Conservation (phyloP, 768 basidiomycete genomes). For the Pleurotus sapidus region DNA sequence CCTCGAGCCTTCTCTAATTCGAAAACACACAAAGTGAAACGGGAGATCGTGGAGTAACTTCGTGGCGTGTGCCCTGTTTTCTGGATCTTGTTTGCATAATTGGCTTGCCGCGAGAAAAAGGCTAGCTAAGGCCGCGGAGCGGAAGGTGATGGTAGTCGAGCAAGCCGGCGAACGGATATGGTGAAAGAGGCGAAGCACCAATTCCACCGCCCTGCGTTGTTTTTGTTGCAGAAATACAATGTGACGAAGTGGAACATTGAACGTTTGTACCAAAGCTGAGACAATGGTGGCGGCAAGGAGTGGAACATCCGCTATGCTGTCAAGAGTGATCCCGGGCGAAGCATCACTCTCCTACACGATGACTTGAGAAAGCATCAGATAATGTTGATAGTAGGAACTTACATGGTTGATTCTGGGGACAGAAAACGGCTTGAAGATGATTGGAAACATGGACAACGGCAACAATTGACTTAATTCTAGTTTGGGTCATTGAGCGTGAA, state of each 20-base stretch:
- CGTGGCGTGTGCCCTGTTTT: slow-evolving; percentile 16
- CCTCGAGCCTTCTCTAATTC: slow-evolving; percentile 40
- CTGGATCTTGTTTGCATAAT: slow-evolving; percentile 22
- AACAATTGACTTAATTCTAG: background rate
- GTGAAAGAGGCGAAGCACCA: slow-evolving; percentile 38
- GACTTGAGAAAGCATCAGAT: background rate
- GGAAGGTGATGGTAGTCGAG: slow-evolving; percentile 24
- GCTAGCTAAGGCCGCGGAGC: slow-evolving; percentile 37
- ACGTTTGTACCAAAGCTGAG: slow-evolving; percentile 37
- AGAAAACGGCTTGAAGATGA: background rate
- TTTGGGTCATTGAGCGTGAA: no score
- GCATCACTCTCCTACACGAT: slow-evolving; percentile 25
- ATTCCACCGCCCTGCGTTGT: slow-evolving; percentile 35
- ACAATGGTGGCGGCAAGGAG: slow-evolving; percentile 45
- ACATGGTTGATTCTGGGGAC: background rate
- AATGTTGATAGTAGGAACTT: background rate
- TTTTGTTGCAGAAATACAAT: slow-evolving; percentile 52
- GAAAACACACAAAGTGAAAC: slow-evolving; percentile 38
- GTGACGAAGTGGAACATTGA: slow-evolving; percentile 40
- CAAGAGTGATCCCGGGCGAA: slow-evolving; percentile 33
- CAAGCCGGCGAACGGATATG: slow-evolving; percentile 31
- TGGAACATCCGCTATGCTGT: slow-evolving; percentile 36
- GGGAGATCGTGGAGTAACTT: slow-evolving; percentile 26
- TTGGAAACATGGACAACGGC: background rate
- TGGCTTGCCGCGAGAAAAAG: slow-evolving; percentile 31